phyloP scores from a whole-genome alignment of 768 basidiomycete species.

The Lyophyllum shimeji region DNA sequence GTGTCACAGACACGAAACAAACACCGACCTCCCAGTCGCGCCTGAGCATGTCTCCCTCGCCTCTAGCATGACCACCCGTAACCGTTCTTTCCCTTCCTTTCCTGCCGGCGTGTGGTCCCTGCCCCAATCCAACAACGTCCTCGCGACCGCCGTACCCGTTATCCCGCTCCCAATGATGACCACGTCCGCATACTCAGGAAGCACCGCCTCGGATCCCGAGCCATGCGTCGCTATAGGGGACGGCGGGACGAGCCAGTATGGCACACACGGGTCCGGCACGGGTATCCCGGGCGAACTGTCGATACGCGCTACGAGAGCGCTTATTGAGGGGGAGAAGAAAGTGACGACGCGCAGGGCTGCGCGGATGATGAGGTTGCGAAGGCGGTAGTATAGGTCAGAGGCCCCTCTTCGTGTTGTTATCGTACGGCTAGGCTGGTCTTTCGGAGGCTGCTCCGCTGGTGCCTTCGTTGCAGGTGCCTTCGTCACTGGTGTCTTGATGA shows the following conservation, averaged over 20 bases:
- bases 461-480: not conserved
- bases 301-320: conserved; percentile 27
- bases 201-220: conserved; percentile 14
- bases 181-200: conserved; percentile 58
- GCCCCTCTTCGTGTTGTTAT: no score
- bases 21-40: conserved; percentile 65
- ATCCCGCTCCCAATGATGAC: conserved; percentile 80
- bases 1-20: not conserved
- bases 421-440: not conserved
- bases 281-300: conserved; percentile 56
- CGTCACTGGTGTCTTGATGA: not conserved
- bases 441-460: not conserved
- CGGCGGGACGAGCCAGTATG: conserved; percentile 66
- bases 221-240: conserved; percentile 43
- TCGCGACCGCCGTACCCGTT: conserved; percentile 62
- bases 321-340: conserved; percentile 20
- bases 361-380: conserved; percentile 19
- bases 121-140: conserved; percentile 45
- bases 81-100: conserved; percentile 22
- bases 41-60: conserved; percentile 77
- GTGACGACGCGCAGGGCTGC: conserved; percentile 18
- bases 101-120: conserved; percentile 15
- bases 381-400: not conserved
- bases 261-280: conserved; percentile 45
- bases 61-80: conserved; percentile 73